Percentiles rank a stretch among this genome's conserved stretches.
phyloP scores from a whole-genome alignment of 2,329 filamentous ascomycete genomes.

The Sarocladium oryzae region DNA sequence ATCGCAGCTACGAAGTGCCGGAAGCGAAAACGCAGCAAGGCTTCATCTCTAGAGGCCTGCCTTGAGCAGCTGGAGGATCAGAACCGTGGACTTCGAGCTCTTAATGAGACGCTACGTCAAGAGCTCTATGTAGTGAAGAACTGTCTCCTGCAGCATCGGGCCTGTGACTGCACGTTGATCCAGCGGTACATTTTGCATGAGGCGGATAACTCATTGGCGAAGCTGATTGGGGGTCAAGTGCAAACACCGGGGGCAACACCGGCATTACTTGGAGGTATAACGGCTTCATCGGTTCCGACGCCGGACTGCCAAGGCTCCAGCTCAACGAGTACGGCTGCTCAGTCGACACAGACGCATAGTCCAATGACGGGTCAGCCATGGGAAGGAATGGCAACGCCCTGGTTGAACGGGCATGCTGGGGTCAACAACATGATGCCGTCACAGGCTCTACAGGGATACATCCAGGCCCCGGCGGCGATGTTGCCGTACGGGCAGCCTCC shows the following conservation, averaged over 20 bases:
- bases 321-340: not conserved
- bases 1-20: slow-evolving; percentile 26
- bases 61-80: slow-evolving; percentile 25
- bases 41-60: slow-evolving; percentile 21
- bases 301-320: not conserved
- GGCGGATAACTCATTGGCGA: slow-evolving; percentile 22
- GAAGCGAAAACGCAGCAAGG: slow-evolving; percentile 23
- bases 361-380: not conserved
- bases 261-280: not conserved
- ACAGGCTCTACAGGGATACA: not conserved
- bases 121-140: slow-evolving; percentile 25
- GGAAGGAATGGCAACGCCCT: not conserved
- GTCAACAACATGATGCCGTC: not conserved
- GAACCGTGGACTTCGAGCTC: slow-evolving; percentile 22
- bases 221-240: slow-evolving; percentile 13
- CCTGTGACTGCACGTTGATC: slow-evolving; percentile 24
- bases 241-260: not conserved
- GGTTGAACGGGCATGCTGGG: not conserved
- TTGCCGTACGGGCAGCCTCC: not conserved
- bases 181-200: slow-evolving; percentile 25
- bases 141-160: slow-evolving; percentile 22
- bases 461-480: not conserved
- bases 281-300: not conserved
- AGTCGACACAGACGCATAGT: not conserved
- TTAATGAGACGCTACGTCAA: slow-evolving; percentile 19